Evolutionary conservation across 2,329 filamentous ascomycete species (phyloP).

Genomic region (Talaromyces sp.): DNA sequence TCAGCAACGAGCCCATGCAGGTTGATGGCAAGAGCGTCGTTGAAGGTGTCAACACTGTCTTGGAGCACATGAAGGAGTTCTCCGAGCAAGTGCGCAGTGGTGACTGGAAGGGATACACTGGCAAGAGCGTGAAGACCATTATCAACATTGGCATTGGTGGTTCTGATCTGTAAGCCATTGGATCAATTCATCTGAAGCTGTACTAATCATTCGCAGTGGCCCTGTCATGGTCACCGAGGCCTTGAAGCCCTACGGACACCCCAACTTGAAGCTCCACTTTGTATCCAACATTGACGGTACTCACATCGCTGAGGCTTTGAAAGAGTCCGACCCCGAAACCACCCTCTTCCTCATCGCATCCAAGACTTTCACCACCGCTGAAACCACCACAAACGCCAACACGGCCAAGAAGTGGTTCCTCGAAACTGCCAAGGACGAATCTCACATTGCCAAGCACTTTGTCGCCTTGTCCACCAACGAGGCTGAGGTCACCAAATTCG

Average conservation of each 20-base stretch:
- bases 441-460: constrained; percentile 92
- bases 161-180: constrained; percentile 75
- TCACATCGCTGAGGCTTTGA: constrained; percentile 90
- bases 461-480: constrained; percentile 97
- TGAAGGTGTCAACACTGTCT: constrained; percentile 83
- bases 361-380: constrained; percentile 98
- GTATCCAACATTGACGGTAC: constrained; percentile 99
- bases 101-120: constrained; percentile 94
- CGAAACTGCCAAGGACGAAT: constrained; percentile 70
- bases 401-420: constrained; percentile 97
- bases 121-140: constrained; percentile 95
- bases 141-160: constrained; percentile 98
- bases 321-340: constrained; percentile 86
- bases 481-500: constrained; percentile 93
- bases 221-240: constrained; percentile 99
- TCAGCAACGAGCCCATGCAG: constrained; percentile 72
- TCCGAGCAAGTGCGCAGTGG: constrained; percentile 90
- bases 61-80: constrained; percentile 98
- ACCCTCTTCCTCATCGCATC: constrained; percentile 98
- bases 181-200: not conserved
- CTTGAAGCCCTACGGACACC: constrained; percentile 87
- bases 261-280: constrained; percentile 87
- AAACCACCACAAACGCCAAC: constrained; percentile 96
- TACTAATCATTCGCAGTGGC: constrained; percentile 54
- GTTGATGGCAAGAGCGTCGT: constrained; percentile 93